Conservation (phyloP, 83 land plant species). For the Isoetes engelmannii region DNA sequence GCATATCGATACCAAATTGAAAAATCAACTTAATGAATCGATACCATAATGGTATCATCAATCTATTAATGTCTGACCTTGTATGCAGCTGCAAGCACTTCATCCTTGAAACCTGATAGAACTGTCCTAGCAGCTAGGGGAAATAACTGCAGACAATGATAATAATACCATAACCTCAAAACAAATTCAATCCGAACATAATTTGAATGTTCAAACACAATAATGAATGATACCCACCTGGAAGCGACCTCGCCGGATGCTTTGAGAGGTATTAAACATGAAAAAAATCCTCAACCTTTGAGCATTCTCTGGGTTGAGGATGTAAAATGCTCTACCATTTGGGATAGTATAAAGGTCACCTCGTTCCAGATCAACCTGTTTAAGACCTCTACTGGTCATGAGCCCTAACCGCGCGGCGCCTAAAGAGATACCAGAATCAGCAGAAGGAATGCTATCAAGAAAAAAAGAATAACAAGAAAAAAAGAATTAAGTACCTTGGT, state of each 20-base stretch:
- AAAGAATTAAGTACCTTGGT: not conserved
- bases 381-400: not conserved
- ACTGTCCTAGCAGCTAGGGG: not conserved
- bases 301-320: slow-evolving; percentile 4
- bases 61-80: not conserved
- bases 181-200: not conserved
- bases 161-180: not conserved
- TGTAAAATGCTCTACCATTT: slow-evolving; percentile 1
- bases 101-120: not conserved
- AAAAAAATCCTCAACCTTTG: not conserved
- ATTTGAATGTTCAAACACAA: not conserved
- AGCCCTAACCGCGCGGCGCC: not conserved
- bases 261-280: slow-evolving; percentile 1
- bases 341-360: slow-evolving; percentile 2
- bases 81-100: slow-evolving; percentile 1
- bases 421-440: not conserved
- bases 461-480: not conserved
- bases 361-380: not conserved
- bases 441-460: not conserved
- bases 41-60: too few species aligned
- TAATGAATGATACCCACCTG: not conserved
- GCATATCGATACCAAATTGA: not conserved
- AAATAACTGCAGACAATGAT: not conserved
- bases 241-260: not conserved
- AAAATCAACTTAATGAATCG: too few species aligned